Conservation (phyloP, 2,329 filamentous ascomycete species). For the Paecilomyces sp. region DNA sequence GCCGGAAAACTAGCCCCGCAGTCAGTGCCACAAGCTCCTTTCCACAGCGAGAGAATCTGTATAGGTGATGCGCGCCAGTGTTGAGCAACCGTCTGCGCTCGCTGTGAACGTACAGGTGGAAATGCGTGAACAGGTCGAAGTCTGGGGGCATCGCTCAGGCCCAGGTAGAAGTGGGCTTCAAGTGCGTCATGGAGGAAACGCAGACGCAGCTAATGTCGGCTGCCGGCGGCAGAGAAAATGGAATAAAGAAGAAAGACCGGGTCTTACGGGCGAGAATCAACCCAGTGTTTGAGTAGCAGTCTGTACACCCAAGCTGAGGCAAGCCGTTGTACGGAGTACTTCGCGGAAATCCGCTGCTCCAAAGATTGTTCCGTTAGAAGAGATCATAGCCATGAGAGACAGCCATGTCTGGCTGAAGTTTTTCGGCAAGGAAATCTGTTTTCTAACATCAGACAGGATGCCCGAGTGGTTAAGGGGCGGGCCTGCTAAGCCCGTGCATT, state of each 20-base stretch:
- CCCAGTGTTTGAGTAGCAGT: conserved; percentile 2
- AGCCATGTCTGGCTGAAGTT: conserved; percentile 3
- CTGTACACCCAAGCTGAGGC: conserved; percentile 4
- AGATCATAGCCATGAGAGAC: conserved; percentile 6
- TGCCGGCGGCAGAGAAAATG: neutral
- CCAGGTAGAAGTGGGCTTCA: neutral
- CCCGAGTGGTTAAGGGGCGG: neutral
- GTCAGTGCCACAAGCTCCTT: conserved; percentile 6
- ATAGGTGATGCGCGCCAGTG: neutral
- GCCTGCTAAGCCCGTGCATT: neutral
- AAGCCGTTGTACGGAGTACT: conserved; percentile 12
- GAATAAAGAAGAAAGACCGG: neutral
- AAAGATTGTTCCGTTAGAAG: conserved; percentile 12
- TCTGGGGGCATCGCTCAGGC: neutral
- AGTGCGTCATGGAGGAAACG: neutral
- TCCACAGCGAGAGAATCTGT: neutral
- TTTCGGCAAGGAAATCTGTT: conserved; percentile 2
- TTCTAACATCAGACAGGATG: conserved; percentile 7
- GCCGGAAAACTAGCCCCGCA: conserved; percentile 8
- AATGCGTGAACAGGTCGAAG: neutral
- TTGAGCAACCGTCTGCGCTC: neutral
- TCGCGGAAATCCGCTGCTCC: conserved; percentile 14
- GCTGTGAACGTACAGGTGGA: neutral
- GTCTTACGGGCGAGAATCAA: conserved; percentile 1
- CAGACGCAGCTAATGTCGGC: neutral